phyloP scores from a whole-genome alignment of 78 protist genomes.

The Parvularia atlantis region DNA sequence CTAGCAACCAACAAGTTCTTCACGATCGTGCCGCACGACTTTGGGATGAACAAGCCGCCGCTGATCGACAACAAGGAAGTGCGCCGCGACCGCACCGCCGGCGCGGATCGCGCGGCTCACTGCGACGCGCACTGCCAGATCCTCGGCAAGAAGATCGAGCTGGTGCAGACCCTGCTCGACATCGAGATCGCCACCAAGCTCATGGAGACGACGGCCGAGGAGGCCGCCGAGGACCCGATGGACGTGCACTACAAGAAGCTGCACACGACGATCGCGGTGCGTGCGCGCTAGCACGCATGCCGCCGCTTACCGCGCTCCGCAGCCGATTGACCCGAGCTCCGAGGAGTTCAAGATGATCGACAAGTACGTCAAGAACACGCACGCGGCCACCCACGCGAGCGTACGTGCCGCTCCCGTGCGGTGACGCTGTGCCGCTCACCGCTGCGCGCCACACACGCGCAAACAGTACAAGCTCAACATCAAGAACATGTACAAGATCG shows the following conservation, averaged over 20 bases:
- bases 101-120: no score
- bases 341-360: conserved; percentile 15
- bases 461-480: no score
- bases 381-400: conserved; percentile 53
- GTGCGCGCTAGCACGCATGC: background rate
- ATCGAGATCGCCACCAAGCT: no score
- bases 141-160: conserved; percentile 32
- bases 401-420: no score
- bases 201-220: no score
- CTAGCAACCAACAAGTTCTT: background rate
- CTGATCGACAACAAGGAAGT: conserved; percentile 23
- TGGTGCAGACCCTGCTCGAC: conserved; percentile 58
- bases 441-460: no score
- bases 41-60: background rate
- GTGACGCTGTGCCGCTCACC: no score
- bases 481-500: background rate
- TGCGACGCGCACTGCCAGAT: no score
- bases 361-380: conserved; percentile 29
- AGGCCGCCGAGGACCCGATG: no score
- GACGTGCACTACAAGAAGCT: no score
- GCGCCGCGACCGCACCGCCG: no score
- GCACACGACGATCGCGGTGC: background rate
- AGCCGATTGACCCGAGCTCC: background rate
- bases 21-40: conserved; percentile 14
- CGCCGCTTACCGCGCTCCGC: conserved; percentile 2